Conservation (phyloP, 768 basidiomycete species). For the Suillus plorans region DNA sequence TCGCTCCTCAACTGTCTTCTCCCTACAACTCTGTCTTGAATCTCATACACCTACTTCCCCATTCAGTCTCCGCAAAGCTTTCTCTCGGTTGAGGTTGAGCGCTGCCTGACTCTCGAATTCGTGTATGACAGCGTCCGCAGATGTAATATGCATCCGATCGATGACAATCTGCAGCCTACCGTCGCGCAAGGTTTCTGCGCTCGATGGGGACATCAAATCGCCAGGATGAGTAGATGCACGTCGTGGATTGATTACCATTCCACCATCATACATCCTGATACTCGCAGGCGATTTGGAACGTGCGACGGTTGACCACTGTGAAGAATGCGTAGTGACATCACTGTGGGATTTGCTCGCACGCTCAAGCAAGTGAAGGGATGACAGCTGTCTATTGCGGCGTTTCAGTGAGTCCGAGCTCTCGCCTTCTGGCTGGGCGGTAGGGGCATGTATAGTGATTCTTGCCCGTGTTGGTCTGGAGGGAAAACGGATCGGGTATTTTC, state of each 20-base stretch:
- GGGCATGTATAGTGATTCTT: slow-evolving; percentile 2
- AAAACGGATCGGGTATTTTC: not conserved
- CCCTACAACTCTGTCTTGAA: slow-evolving; percentile 17
- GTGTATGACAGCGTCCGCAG: slow-evolving; percentile 30
- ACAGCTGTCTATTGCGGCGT: slow-evolving; percentile 13
- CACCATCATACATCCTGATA: slow-evolving; percentile 26
- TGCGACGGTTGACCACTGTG: slow-evolving; percentile 30
- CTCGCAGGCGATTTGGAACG: slow-evolving; percentile 15
- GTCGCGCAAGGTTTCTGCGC: slow-evolving; percentile 1
- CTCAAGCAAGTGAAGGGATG: slow-evolving; percentile 15
- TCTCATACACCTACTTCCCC: not conserved
- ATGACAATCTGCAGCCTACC: not conserved
- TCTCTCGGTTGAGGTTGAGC: not conserved
- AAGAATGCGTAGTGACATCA: slow-evolving; percentile 30
- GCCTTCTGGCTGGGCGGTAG: not conserved
- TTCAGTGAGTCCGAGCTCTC: slow-evolving; percentile 9
- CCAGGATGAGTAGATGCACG: not conserved
- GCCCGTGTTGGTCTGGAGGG: slow-evolving; percentile 10
- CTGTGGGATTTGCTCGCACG: slow-evolving; percentile 25
- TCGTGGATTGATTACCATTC: slow-evolving; percentile 5
- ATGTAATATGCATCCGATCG: slow-evolving; percentile 25
- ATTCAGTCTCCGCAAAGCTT: not conserved
- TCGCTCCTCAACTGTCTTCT: slow-evolving; percentile 15
- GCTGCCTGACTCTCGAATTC: not conserved
- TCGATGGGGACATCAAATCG: not conserved